Percentiles rank a stretch among this genome's conserved stretches.
Evolutionary conservation across 192 early-diverging fungal genomes (phyloP).

Genomic region (Neocallimastix lanati): DNA sequence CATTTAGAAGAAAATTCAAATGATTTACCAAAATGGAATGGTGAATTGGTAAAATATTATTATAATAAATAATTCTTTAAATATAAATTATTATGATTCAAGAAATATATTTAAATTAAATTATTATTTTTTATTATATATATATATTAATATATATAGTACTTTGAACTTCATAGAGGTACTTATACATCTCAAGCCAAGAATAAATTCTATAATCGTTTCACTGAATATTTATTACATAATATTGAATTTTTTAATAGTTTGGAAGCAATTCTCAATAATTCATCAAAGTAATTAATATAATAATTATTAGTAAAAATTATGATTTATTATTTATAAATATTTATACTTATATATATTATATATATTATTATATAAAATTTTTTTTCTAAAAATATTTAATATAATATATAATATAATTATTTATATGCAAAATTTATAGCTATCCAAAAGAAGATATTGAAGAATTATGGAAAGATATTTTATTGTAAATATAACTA

Average conservation of each 20-base stretch:
- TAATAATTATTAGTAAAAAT: too few species aligned
- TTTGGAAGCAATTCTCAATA: neutral
- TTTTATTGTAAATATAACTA: slow-evolving; percentile 65
- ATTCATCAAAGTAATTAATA: neutral
- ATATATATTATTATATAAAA: too few species aligned
- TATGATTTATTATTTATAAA: neutral
- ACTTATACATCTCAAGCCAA: slow-evolving; percentile 87
- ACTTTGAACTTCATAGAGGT: slow-evolving; percentile 95
- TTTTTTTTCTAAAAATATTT: too few species aligned
- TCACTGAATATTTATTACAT: slow-evolving; percentile 62
- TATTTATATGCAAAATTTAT: neutral
- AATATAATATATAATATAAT: too few species aligned
- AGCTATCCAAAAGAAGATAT: slow-evolving; percentile 59
- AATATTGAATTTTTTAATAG: slow-evolving; percentile 58
- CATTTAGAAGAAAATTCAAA: slow-evolving; percentile 45
- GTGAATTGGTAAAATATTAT: slow-evolving; percentile 57
- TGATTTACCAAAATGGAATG: slow-evolving; percentile 72
- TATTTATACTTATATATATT: neutral
- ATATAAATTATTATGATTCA: too few species aligned
- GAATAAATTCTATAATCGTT: slow-evolving; percentile 73
- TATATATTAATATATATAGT: too few species aligned
- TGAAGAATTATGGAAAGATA: slow-evolving; percentile 69
- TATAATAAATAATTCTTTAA: too few species aligned
- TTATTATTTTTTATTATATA: too few species aligned
- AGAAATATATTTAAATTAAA: too few species aligned